Evolutionary conservation across 345 rosid genomes (phyloP).

Genomic region (Pistacia atlantica): DNA sequence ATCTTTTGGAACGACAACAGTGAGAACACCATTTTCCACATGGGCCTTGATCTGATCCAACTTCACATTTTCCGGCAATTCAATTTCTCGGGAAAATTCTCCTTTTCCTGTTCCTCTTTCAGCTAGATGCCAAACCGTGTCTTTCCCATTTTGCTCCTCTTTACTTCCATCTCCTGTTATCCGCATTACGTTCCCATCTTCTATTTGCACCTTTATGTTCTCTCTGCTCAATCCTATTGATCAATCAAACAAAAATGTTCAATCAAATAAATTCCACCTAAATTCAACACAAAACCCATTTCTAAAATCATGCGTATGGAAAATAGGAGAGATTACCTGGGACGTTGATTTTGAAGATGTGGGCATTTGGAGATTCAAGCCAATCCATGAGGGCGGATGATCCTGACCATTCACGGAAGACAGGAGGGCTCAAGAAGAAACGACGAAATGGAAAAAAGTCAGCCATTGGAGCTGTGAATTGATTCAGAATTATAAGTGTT

Average conservation of each 20-base stretch:
- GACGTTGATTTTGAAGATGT: slow-evolving; percentile 80
- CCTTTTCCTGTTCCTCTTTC: slow-evolving; percentile 61
- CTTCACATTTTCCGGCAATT: slow-evolving; percentile 78
- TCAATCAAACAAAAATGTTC: too few species aligned
- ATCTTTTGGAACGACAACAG: slow-evolving; percentile 62
- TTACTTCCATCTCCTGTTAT: slow-evolving; percentile 51
- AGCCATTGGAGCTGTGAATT: slow-evolving; percentile 34
- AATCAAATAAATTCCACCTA: too few species aligned
- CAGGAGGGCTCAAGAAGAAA: slow-evolving; percentile 44
- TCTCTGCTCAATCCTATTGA: slow-evolving; percentile 62
- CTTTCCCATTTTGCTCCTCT: slow-evolving; percentile 41
- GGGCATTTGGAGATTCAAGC: slow-evolving; percentile 67
- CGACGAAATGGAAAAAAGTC: slow-evolving; percentile 60
- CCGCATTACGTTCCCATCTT: slow-evolving; percentile 64
- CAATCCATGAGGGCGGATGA: slow-evolving; percentile 75
- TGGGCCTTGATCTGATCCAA: slow-evolving; percentile 69
- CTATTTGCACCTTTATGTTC: slow-evolving; percentile 67
- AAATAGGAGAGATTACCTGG: slow-evolving; percentile 44
- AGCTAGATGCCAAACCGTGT: slow-evolving; percentile 62
- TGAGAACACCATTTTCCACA: slow-evolving; percentile 74
- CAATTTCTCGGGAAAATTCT: slow-evolving; percentile 61
- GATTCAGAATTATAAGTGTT: neutral
- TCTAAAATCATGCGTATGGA: neutral
- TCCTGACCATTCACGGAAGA: slow-evolving; percentile 47
- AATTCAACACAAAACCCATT: neutral